Evolutionary conservation across 2,329 filamentous ascomycete species (phyloP), one percentile per base, ranked within the genome.

Genomic region (Lasiodiplodia hormozganensis): DNA sequence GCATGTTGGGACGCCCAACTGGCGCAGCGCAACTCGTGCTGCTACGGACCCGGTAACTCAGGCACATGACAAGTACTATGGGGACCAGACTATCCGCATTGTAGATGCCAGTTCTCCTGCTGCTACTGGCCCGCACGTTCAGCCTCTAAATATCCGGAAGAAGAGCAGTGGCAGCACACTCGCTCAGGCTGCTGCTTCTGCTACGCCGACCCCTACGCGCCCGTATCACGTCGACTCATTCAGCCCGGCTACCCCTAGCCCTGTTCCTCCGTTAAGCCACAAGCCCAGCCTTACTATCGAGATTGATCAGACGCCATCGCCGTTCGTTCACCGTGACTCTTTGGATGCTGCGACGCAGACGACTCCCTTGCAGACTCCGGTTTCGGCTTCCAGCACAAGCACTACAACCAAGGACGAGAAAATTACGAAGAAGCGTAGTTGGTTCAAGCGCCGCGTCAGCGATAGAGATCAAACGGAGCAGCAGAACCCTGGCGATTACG

Each of bases 81-180:
- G 67, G 7, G 76, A 76, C 28, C 77, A 81, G 36, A 89, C 87
- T 0, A 87, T 90, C 53, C 83, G 88, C 14, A 79, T 89, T 71
- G 87, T 90, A 2, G 82, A 85, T 34, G 82, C 83, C 11, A 85
- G 85, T 43, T 84, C 85, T 4, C 74, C 83, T 11, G 81, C 78
- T 4, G 82, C 80, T 28, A 31, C 31, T 47, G 58, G 56, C 10
- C 43, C 60, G 8, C 66, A 65, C 6, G 79, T 87, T 8, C 85
- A 84, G 49, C 85, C 87, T 2, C 78, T 89, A 56, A 86, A 84
- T 60, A 85, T 89, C 52, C 83, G 85, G 58, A 89, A 89, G 78
- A 79, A 79, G 11, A 78, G 76, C 52, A 77, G 77, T 31, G 74
- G 76, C 16, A 76, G 75, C 58, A 72, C 73, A 54, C 25, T 60